phyloP scores from a whole-genome alignment of 805 yeast genomes.

The Candida anglica region DNA sequence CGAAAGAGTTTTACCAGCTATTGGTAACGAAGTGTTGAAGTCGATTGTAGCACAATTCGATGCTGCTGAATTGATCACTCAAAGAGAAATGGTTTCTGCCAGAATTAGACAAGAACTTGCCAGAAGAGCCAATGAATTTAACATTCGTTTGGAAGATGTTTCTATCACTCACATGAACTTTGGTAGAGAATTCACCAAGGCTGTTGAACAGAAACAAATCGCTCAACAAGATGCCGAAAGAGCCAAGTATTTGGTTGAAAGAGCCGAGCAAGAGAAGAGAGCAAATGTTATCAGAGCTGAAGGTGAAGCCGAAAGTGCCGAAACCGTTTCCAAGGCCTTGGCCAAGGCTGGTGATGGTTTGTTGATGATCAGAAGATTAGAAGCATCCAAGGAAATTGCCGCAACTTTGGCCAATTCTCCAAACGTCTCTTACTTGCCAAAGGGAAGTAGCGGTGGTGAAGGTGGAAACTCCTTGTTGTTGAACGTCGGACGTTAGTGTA shows the following conservation, averaged over 20 bases:
- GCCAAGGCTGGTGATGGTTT: conserved; percentile 95
- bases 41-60: conserved; percentile 91
- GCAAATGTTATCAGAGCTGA: conserved; percentile 96
- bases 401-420: conserved; percentile 76
- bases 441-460: conserved; percentile 26
- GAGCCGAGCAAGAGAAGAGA: conserved; percentile 95
- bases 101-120: conserved; percentile 84
- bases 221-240: conserved; percentile 99
- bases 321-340: conserved; percentile 86
- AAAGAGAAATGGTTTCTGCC: conserved; percentile 90
- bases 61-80: conserved; percentile 95
- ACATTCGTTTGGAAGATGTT: conserved; percentile 91
- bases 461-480: conserved; percentile 55
- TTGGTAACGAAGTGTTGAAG: conserved; percentile 87
- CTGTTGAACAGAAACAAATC: conserved; percentile 97
- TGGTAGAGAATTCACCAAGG: conserved; percentile 94
- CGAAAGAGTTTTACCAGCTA: conserved; percentile 88
- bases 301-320: conserved; percentile 99
- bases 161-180: conserved; percentile 97
- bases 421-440: conserved; percentile 87
- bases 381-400: conserved; percentile 96
- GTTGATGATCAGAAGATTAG: conserved; percentile 88
- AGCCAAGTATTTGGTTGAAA: conserved; percentile 87
- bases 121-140: conserved; percentile 80
- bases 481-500: conserved; percentile 59